Evolutionary conservation across 177 flowering plant genomes (phyloP), one percentile per base, ranked within the genome.

Genomic region (Telopea speciosissima): DNA sequence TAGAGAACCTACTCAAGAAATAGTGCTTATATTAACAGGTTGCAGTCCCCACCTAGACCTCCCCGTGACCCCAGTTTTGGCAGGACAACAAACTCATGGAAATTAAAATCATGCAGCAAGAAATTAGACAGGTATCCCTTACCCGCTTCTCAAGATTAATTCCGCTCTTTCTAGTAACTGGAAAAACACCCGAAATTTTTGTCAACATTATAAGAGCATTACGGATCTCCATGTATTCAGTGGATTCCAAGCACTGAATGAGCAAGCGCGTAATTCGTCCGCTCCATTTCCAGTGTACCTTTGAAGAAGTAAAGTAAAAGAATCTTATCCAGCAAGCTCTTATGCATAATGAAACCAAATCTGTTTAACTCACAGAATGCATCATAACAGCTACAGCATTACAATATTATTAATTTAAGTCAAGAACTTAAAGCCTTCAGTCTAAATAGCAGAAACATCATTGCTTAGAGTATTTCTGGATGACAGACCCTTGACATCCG

Each of bases 251-350:
- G 80, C 99, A 96, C 74, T 93, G 98, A 68, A 93, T 89, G 70
- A 96, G 80, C 62, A 96, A 74, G 70, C 87, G 79, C 44, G 98
- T 93, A 70, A 96, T 93, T 79, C 97, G 84, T 71, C 85, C 89
- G 76, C 97, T 93, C 98, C 99, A 96, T 80, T 96, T 96, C 98
- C 99, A 96, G 76, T 96, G 99, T 28, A 96, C 99, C 99, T 96
- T 72, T 65, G 62, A 78, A 63, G 33, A 75, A 72, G 67, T 33
- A 40, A 17, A 62, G 24, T 26, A 69, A 23, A 79, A 33, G 23
- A 9, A 58, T 62, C 16, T 62, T 65, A 3, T 14, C 8, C 14
- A 59, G 44, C n/a, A 16, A 5, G 44, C 16, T 33, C n/a, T 5
- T 28, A 65, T 3, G n/a, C 14, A 58, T 58, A 58, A 58, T 16